These are phyloP conservation scores for Colletotrichum lindemuthianum DNA, from an alignment of 2,329 filamentous ascomycete genomes.

Conservation along the genomic window DNA sequence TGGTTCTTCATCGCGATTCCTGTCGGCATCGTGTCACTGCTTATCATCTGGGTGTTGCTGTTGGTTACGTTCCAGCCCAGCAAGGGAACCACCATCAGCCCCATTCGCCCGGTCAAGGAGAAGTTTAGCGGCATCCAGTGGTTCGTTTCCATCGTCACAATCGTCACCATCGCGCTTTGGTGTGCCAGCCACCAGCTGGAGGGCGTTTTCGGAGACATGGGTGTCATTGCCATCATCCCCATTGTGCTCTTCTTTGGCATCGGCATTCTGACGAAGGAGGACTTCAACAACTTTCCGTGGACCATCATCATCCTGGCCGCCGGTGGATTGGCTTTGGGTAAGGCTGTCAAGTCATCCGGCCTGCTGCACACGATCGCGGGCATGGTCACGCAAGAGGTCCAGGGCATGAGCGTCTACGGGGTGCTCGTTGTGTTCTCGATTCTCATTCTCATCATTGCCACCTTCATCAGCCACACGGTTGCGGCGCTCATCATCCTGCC, in stretches of 20 bases:
- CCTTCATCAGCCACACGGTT: conserved; percentile 97
- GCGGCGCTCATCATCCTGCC: conserved; percentile 95
- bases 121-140: conserved; percentile 88
- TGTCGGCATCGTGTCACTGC: conserved; percentile 87
- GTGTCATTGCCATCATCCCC: conserved; percentile 95
- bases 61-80: conserved; percentile 87
- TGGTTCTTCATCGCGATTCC: conserved; percentile 98
- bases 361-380: conserved; percentile 88
- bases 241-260: conserved; percentile 96
- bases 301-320: conserved; percentile 99
- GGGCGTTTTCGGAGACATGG: conserved; percentile 93
- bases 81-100: conserved; percentile 86
- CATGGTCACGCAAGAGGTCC: conserved; percentile 77
- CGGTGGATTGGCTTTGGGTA: conserved; percentile 90
- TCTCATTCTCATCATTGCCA: conserved; percentile 91
- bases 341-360: conserved; percentile 92
- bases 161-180: conserved; percentile 90
- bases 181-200: conserved; percentile 92
- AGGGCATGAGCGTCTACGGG: conserved; percentile 84
- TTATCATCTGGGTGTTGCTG: conserved; percentile 89
- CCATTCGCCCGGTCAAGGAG: conserved; percentile 90
- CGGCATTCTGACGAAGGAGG: conserved; percentile 95
- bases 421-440: conserved; percentile 86
- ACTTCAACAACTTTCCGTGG: conserved; percentile 99
- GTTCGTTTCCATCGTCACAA: conserved; percentile 87